A percentile compares a stretch with the other conserved stretches of the same genome.
These are phyloP conservation scores for Acorus gramineus DNA, from an alignment of 106 monocot genomes.

Conservation along the genomic window DNA sequence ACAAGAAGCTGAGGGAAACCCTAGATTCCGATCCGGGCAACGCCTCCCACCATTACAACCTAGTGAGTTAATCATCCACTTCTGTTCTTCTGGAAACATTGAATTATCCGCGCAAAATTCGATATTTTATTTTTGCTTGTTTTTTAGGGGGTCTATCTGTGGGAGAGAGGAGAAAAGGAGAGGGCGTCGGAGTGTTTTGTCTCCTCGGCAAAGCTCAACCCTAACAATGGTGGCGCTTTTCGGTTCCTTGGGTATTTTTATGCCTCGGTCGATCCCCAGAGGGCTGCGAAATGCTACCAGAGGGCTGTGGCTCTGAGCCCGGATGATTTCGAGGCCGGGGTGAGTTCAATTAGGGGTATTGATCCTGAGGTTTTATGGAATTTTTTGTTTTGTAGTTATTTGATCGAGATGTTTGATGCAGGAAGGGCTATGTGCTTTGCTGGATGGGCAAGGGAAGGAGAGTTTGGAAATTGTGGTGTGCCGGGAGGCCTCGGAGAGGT, in stretches of 20 bases:
- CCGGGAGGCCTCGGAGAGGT: constrained; percentile 68
- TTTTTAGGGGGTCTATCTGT: constrained; percentile 48
- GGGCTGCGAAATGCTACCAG: constrained; percentile 87
- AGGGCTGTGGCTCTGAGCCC: constrained; percentile 64
- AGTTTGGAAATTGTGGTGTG: constrained; percentile 75
- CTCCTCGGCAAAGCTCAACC: constrained; percentile 73
- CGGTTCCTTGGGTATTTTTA: constrained; percentile 72
- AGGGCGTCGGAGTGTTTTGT: constrained; percentile 63
- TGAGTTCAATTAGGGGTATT: constrained; percentile 24
- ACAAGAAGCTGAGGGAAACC: constrained; percentile 32
- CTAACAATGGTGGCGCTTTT: constrained; percentile 52
- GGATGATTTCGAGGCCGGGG: constrained; percentile 78
- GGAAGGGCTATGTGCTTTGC: constrained; percentile 79
- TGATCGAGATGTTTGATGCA: constrained; percentile 14
- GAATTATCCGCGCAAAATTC: not conserved
- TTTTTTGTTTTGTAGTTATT: not conserved
- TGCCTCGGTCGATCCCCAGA: constrained; percentile 39
- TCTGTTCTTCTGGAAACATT: not conserved
- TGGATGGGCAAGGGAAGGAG: constrained; percentile 79
- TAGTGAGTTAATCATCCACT: constrained; percentile 23
- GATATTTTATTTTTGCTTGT: not conserved
- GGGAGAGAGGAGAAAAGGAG: constrained; percentile 54
- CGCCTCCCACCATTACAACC: constrained; percentile 55
- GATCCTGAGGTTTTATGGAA: not conserved
- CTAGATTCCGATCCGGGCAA: constrained; percentile 62